Conservation (phyloP, 768 basidiomycete genomes). For the Galerina sulciceps region DNA sequence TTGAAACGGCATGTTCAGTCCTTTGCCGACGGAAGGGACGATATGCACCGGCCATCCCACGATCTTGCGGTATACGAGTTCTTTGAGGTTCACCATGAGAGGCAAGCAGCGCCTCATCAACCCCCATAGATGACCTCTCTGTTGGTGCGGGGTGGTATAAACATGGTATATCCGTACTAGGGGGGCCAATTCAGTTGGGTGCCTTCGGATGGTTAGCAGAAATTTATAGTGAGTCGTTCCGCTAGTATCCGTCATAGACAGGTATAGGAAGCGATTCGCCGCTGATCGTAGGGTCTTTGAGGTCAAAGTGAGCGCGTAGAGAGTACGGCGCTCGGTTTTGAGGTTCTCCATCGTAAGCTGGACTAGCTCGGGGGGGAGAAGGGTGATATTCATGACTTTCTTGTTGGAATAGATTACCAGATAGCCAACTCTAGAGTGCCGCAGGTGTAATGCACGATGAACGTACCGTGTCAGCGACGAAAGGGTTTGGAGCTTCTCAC, state of each 20-base stretch:
- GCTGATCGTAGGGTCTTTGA: neutral
- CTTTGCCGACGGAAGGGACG: neutral
- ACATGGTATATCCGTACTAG: neutral
- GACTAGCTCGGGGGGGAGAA: neutral
- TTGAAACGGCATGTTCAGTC: neutral
- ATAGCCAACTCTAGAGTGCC: too few relatives aligned
- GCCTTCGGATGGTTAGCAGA: neutral
- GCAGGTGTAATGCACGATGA: too few relatives aligned
- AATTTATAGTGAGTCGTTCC: neutral
- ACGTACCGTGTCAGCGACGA: too few relatives aligned
- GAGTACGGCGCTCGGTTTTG: neutral
- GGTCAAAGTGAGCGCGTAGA: neutral
- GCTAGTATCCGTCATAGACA: neutral
- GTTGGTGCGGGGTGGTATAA: neutral
- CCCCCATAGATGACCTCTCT: neutral
- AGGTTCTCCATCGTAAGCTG: neutral
- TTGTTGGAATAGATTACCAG: too few relatives aligned
- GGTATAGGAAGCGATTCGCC: neutral
- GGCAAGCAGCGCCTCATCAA: neutral
- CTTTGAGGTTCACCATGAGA: neutral
- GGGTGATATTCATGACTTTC: constrained; percentile 19
- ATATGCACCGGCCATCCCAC: too few relatives aligned
- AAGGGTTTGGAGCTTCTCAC: too few relatives aligned
- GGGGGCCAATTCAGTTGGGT: neutral
- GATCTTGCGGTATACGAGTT: neutral